Conservation (phyloP, 345 rosid species). For the Salix brachista region DNA sequence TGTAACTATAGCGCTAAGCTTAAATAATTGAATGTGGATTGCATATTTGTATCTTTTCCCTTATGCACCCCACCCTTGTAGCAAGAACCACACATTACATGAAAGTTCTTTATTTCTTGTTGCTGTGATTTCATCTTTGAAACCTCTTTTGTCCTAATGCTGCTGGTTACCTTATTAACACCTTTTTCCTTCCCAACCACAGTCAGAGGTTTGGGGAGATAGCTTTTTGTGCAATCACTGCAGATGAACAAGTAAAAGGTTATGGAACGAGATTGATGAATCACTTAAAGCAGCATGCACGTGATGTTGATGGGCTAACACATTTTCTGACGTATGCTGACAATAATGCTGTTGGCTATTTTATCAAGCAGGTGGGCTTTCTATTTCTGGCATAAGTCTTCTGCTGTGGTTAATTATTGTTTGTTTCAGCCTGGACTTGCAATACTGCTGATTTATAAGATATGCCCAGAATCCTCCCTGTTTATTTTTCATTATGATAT, state of each 20-base stretch:
- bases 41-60: not conserved
- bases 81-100: not conserved
- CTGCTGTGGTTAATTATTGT: not conserved
- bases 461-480: not conserved
- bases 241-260: slow-evolving; percentile 99
- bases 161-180: slow-evolving; percentile 11
- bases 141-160: not conserved
- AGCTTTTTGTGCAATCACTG: slow-evolving; percentile 99
- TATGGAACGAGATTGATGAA: slow-evolving; percentile 99
- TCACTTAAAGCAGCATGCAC: slow-evolving; percentile 95
- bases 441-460: not conserved
- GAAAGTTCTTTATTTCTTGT: not conserved
- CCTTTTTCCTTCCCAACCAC: slow-evolving; percentile 18
- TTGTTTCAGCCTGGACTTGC: slow-evolving; percentile 5
- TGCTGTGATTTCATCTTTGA: not conserved
- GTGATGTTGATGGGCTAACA: slow-evolving; percentile 91
- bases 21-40: not conserved
- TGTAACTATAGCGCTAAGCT: not conserved
- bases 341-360: slow-evolving; percentile 98
- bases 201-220: slow-evolving; percentile 99
- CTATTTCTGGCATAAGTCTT: slow-evolving; percentile 5
- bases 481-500: not conserved
- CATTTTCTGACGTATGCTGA: slow-evolving; percentile 98
- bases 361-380: slow-evolving; percentile 74
- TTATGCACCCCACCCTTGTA: not conserved